Evolutionary conservation across 176 grass and related monocot genomes (phyloP).

Genomic region (Neostapfia colusana): DNA sequence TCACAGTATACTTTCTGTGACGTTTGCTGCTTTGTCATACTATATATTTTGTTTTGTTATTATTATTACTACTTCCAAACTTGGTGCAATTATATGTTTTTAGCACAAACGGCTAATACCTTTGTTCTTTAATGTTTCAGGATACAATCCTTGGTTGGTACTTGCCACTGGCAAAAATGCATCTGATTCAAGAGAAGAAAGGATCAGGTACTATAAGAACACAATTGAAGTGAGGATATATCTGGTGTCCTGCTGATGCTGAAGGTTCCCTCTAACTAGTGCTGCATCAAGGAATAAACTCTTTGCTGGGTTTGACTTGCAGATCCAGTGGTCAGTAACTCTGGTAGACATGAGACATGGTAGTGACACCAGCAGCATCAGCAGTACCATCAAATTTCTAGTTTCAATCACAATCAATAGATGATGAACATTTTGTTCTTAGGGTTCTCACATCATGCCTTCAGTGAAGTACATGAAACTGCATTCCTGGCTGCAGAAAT

Average conservation of each 20-base stretch:
- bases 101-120: constrained; percentile 14
- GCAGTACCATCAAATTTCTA: too few relatives aligned
- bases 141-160: background rate
- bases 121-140: constrained; percentile 30
- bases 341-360: too few relatives aligned
- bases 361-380: too few relatives aligned
- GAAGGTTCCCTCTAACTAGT: constrained; percentile 18
- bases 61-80: background rate
- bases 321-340: background rate
- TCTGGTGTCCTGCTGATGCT: constrained; percentile 1
- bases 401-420: too few relatives aligned
- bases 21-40: constrained; percentile 13
- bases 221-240: constrained; percentile 25
- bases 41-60: background rate
- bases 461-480: background rate
- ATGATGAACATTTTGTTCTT: too few relatives aligned
- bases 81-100: constrained; percentile 14
- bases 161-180: background rate
- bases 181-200: constrained; percentile 27
- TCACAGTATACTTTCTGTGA: constrained; percentile 2
- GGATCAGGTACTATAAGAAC: constrained; percentile 7
- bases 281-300: background rate
- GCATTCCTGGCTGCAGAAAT: background rate
- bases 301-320: too few relatives aligned
- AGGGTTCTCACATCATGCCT: background rate